These are phyloP conservation scores for Cyclotella kingstonii DNA, from an alignment of 108 stramenopile species.

Conservation along the genomic window DNA sequence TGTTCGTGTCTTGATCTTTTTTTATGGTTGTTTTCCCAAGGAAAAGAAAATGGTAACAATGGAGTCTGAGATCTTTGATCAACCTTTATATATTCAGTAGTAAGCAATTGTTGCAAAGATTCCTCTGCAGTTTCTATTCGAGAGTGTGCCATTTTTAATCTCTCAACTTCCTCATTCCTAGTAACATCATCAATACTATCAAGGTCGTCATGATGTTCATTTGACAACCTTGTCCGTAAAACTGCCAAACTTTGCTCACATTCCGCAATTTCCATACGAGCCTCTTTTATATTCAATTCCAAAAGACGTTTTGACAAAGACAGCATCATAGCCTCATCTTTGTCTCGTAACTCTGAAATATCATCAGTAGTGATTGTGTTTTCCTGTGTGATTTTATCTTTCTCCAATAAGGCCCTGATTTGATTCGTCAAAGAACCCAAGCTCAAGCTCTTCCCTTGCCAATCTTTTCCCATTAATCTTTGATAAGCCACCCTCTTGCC, in stretches of 20 bases:
- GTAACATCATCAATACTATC: not conserved
- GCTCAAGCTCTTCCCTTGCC: slow-evolving; percentile 55
- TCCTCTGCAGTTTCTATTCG: slow-evolving; percentile 26
- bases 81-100: not conserved
- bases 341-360: not conserved
- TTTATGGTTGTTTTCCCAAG: slow-evolving; percentile 9
- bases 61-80: not conserved
- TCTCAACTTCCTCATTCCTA: slow-evolving; percentile 7
- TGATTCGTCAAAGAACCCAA: slow-evolving; percentile 51
- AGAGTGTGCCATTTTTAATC: slow-evolving; percentile 32
- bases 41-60: slow-evolving; percentile 10
- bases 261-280: slow-evolving; percentile 70
- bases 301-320: slow-evolving; percentile 59
- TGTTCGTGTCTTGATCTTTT: not conserved
- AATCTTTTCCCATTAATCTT: slow-evolving; percentile 82
- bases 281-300: slow-evolving; percentile 67
- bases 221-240: slow-evolving; percentile 9
- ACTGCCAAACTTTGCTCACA: slow-evolving; percentile 63
- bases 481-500: slow-evolving; percentile 89
- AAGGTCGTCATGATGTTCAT: not conserved
- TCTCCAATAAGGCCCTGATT: slow-evolving; percentile 43
- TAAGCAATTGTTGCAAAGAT: slow-evolving; percentile 14
- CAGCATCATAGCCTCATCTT: slow-evolving; percentile 32
- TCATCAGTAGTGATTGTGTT: slow-evolving; percentile 10
- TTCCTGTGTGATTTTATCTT: slow-evolving; percentile 8